phyloP scores from a whole-genome alignment of 1,139 yeast genomes.

The Meyerozyma carpophila region DNA sequence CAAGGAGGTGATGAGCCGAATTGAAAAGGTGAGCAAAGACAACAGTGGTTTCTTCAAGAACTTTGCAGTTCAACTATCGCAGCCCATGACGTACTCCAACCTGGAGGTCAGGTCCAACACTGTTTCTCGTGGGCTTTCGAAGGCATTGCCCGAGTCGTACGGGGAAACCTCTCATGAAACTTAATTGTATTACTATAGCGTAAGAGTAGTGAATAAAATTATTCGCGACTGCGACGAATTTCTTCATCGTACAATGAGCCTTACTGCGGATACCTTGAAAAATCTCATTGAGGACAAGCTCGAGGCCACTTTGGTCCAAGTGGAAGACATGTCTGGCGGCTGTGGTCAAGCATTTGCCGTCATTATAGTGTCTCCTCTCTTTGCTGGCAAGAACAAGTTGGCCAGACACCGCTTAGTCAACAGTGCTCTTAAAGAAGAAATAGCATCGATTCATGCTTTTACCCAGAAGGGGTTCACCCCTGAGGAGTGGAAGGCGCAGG shows the following conservation, averaged over 20 bases:
- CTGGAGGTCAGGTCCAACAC: slow-evolving; percentile 31
- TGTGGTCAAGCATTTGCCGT: slow-evolving; percentile 88
- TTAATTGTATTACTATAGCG: not conserved
- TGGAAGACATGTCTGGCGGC: slow-evolving; percentile 75
- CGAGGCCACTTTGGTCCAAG: slow-evolving; percentile 51
- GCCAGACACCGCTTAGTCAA: slow-evolving; percentile 86
- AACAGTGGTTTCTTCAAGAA: slow-evolving; percentile 23
- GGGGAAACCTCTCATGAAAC: slow-evolving; percentile 18
- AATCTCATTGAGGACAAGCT: slow-evolving; percentile 45
- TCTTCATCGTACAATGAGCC: slow-evolving; percentile 19
- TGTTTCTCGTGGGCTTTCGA: slow-evolving; percentile 30
- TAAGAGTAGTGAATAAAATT: not conserved
- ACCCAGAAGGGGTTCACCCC: slow-evolving; percentile 82
- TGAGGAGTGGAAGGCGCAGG: slow-evolving; percentile 60
- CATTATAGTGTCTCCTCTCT: slow-evolving; percentile 59
- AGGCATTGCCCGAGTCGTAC: slow-evolving; percentile 22
- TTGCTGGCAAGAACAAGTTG: slow-evolving; percentile 69
- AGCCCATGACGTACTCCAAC: slow-evolving; percentile 15
- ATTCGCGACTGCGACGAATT: not conserved
- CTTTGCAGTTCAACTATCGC: slow-evolving; percentile 15
- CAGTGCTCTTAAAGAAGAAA: slow-evolving; percentile 70
- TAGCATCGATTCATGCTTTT: slow-evolving; percentile 86
- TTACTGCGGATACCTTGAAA: slow-evolving; percentile 44
- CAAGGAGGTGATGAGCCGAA: slow-evolving; percentile 32
- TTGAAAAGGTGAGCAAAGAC: slow-evolving; percentile 30